phyloP scores from a whole-genome alignment of 192 early-diverging fungal species.

The Coemansia sp. region DNA sequence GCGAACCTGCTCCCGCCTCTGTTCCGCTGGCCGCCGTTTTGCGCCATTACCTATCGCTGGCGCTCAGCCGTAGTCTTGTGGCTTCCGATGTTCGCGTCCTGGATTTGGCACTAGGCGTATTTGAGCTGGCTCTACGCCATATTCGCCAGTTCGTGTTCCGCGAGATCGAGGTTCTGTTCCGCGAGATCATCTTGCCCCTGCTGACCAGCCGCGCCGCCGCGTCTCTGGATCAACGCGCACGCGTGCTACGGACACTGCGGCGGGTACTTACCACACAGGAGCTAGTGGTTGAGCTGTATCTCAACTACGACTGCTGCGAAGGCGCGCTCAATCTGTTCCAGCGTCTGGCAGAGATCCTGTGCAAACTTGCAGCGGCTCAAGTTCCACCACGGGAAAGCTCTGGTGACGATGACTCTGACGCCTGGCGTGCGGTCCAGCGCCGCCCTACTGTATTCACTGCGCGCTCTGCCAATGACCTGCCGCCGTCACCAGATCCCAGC shows the following conservation, averaged over 20 bases:
- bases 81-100: conserved; percentile 72
- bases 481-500: neutral
- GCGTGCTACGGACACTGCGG: conserved; percentile 63
- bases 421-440: conserved; percentile 45
- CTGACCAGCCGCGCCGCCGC: conserved; percentile 65
- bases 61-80: conserved; percentile 75
- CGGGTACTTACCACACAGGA: conserved; percentile 67
- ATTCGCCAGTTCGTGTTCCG: conserved; percentile 69
- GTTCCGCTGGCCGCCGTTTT: conserved; percentile 75
- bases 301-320: conserved; percentile 90
- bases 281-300: conserved; percentile 82
- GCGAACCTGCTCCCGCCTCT: no score
- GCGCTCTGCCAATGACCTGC: neutral
- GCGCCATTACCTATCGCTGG: conserved; percentile 80
- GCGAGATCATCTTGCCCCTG: conserved; percentile 85
- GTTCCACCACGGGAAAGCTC: conserved; percentile 22
- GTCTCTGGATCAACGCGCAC: conserved; percentile 62
- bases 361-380: conserved; percentile 23
- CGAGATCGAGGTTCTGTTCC: conserved; percentile 85
- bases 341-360: conserved; percentile 58
- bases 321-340: conserved; percentile 90
- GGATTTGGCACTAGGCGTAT: conserved; percentile 76
- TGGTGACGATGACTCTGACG: conserved; percentile 6
- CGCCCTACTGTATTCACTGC: conserved; percentile 31
- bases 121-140: conserved; percentile 68